Percentiles rank a stretch among this genome's conserved stretches.
Evolutionary conservation across 495 filamentous ascomycete genomes (phyloP).

Genomic region (Penicillium turbatum): DNA sequence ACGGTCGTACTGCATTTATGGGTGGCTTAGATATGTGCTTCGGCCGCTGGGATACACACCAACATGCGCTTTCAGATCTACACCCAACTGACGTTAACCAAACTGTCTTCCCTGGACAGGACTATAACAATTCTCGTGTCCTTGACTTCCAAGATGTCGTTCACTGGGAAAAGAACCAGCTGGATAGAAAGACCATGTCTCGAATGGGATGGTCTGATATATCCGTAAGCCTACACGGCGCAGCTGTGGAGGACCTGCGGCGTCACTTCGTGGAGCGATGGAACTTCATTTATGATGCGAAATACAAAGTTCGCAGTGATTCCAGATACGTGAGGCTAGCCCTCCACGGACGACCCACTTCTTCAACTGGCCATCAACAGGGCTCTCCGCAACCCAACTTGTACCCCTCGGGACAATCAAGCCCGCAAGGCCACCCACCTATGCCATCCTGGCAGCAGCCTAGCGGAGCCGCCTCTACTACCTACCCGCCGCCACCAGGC

Average conservation of each 20-base stretch:
- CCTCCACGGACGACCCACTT: constrained; percentile 32
- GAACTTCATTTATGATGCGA: constrained; percentile 87
- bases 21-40: constrained; percentile 63
- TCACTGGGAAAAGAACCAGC: constrained; percentile 81
- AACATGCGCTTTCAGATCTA: constrained; percentile 80
- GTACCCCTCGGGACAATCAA: constrained; percentile 16
- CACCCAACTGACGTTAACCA: constrained; percentile 72
- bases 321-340: constrained; percentile 56
- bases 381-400: constrained; percentile 18
- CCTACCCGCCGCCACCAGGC: constrained; percentile 4
- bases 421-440: constrained; percentile 6
- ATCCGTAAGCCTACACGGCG: constrained; percentile 74
- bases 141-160: constrained; percentile 84
- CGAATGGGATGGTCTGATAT: constrained; percentile 96
- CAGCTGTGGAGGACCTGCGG: constrained; percentile 70
- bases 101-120: constrained; percentile 84
- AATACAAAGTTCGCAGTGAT: constrained; percentile 66
- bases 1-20: constrained; percentile 84
- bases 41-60: constrained; percentile 60
- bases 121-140: constrained; percentile 89
- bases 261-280: constrained; percentile 82
- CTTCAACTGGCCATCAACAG: constrained; percentile 14
- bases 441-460: constrained; percentile 13
- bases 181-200: constrained; percentile 71
- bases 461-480: constrained; percentile 4